These are phyloP conservation scores for Staphylotrichum longicolle DNA, from an alignment of 495 filamentous ascomycete genomes.

Conservation along the genomic window DNA sequence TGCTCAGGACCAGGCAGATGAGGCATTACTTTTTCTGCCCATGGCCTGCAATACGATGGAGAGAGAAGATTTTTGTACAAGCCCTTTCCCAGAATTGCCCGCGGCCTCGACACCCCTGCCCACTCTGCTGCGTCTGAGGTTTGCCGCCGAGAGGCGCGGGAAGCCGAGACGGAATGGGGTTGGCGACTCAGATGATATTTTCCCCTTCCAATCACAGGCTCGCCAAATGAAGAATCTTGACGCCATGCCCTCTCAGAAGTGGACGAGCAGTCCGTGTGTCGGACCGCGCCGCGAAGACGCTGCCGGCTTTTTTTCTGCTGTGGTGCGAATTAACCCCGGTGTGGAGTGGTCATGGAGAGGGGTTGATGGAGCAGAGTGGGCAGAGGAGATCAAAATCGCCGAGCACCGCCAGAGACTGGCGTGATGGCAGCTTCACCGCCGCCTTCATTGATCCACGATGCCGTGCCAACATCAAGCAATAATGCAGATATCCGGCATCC, in stretches of 20 bases:
- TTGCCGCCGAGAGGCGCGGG: not conserved
- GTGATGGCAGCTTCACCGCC: constrained; percentile 4
- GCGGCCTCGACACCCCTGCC: not conserved
- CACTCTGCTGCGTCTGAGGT: not conserved
- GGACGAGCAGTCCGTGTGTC: not conserved
- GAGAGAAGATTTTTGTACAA: constrained; percentile 8
- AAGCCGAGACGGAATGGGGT: constrained; percentile 1
- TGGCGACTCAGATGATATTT: not conserved
- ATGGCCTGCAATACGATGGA: not conserved
- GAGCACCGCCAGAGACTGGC: not conserved
- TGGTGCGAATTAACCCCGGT: constrained; percentile 1
- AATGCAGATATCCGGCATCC: not conserved
- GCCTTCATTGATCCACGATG: constrained; percentile 1
- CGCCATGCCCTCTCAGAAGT: not conserved
- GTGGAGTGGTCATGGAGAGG: constrained; percentile 9
- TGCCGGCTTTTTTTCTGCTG: constrained; percentile 3
- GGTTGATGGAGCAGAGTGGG: constrained; percentile 6
- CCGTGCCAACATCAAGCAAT: not conserved
- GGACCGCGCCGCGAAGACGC: not conserved
- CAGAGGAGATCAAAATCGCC: no score
- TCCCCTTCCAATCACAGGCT: constrained; percentile 1
- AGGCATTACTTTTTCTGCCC: constrained; percentile 14
- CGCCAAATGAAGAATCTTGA: not conserved
- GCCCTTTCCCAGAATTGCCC: constrained; percentile 8
- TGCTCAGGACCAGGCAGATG: not conserved